Evolutionary conservation across 2,329 filamentous ascomycete genomes (phyloP), one percentile per base, ranked within the genome.

Genomic region (Trichoderma semiorbis): DNA sequence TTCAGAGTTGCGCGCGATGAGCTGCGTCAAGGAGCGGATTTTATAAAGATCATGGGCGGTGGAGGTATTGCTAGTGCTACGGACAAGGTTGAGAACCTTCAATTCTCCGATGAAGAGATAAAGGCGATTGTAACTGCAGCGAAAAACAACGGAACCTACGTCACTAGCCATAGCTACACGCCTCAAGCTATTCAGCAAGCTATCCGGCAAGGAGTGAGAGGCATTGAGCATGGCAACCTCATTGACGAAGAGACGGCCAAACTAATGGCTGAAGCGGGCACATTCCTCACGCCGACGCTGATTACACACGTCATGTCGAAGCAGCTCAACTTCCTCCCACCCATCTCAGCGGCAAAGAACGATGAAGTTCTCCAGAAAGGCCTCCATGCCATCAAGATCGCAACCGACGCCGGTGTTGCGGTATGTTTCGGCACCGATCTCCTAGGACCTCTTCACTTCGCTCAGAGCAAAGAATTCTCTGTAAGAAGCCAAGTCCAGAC

Each of bases 11-110:
- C 84, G 0, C 82, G 88, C 1, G 86, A 89, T 67, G 85, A 90
- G 76, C 76, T 90, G 0, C 81, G 88, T 0, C 81, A 80, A 18
- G 88, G 88, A 3, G 85, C 86, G 1, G 87, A 90, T 75, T 90
- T 90, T 74, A 84, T 90, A 78, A 90, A 90, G 77, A 87, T 90
- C 74, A 90, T 90, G 88, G 82, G 82, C 2, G 84, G 84, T 5
- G 88, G 88, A 0, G 88, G 88, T 16, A 87, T 90, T 1, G 82
- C 85, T 0, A 85, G 83, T 16, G 86, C 86, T 0, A 88, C 86
- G 0, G 88, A 90, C 75, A 80, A 80, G 61, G 79, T 90, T 10
- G 83, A 84, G 18, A 83, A 85, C 74, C 77, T 86, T 16, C 88
- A 90, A 77, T 90, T 89, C 78, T 86, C 87, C 0, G 78, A 83